phyloP scores from a whole-genome alignment of 2,329 filamentous ascomycete species.

The Pyrenochaeta sp. region DNA sequence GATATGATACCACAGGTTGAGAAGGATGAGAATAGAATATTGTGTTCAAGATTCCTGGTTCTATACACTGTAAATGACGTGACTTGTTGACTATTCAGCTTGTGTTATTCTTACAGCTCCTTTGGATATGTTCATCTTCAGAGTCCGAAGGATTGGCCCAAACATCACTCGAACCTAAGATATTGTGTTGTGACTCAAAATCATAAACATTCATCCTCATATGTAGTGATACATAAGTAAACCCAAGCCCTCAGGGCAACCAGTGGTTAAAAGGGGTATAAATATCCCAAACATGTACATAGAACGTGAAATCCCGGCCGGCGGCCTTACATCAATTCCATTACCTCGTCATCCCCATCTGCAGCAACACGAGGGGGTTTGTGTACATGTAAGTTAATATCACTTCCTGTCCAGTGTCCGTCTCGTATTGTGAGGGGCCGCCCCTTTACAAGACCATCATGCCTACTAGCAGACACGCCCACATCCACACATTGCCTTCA shows the following conservation, averaged over 20 bases:
- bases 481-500: not conserved
- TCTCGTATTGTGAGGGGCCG: not conserved
- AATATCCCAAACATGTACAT: constrained; percentile 24
- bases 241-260: not conserved
- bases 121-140: too few species aligned
- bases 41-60: too few species aligned
- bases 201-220: not conserved
- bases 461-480: not conserved
- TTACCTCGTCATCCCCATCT: constrained; percentile 3
- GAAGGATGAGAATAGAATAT: too few species aligned
- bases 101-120: too few species aligned
- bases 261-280: constrained; percentile 22
- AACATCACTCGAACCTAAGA: not conserved
- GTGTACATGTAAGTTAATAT: not conserved
- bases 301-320: constrained; percentile 8
- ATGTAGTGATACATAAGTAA: not conserved
- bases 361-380: not conserved
- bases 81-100: too few species aligned
- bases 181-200: not conserved
- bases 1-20: too few species aligned
- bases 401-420: not conserved
- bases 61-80: too few species aligned
- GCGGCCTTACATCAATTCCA: constrained; percentile 8
- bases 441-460: not conserved
- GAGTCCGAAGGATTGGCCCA: too few species aligned